Conservation (phyloP, 495 filamentous ascomycete genomes). For the Wilcoxina mikolae region DNA sequence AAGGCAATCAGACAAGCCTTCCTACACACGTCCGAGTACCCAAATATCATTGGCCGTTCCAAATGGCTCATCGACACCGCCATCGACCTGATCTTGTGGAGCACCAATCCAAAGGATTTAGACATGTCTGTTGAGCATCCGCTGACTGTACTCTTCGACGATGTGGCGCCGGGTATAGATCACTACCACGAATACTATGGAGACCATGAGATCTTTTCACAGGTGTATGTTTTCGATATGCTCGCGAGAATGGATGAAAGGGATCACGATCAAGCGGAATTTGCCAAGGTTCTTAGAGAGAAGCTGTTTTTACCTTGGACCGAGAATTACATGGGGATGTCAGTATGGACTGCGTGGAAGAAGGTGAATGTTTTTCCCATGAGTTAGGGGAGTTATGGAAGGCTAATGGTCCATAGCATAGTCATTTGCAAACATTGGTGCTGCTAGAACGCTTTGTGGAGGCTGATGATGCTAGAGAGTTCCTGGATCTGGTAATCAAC, state of each 20-base stretch:
- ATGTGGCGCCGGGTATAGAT: slow-evolving; percentile 7
- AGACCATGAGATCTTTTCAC: slow-evolving; percentile 27
- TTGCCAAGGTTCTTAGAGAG: slow-evolving; percentile 25
- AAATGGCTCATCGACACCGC: slow-evolving; percentile 17
- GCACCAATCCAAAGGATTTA: slow-evolving; percentile 13
- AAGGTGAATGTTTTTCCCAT: slow-evolving; percentile 11
- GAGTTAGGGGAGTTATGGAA: neutral
- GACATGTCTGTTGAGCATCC: slow-evolving; percentile 18
- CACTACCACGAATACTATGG: slow-evolving; percentile 34
- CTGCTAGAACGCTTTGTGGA: slow-evolving; percentile 27
- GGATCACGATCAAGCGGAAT: slow-evolving; percentile 9
- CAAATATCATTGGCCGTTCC: slow-evolving; percentile 12
- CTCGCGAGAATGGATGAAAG: slow-evolving; percentile 28
- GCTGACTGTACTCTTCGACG: slow-evolving; percentile 17
- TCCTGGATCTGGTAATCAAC: slow-evolving; percentile 14
- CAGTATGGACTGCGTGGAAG: slow-evolving; percentile 35
- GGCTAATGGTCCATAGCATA: neutral
- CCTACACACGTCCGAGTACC: neutral
- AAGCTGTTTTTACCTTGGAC: slow-evolving; percentile 31
- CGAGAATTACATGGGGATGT: slow-evolving; percentile 29
- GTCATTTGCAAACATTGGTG: slow-evolving; percentile 32
- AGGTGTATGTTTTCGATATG: slow-evolving; percentile 34
- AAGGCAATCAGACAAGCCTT: slow-evolving; percentile 13
- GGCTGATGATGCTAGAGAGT: slow-evolving; percentile 15
- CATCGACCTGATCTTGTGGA: slow-evolving; percentile 13